Base-by-base conservation (phyloP, 164 flowering plant species). In the Vitis rotundifolia region DNA sequence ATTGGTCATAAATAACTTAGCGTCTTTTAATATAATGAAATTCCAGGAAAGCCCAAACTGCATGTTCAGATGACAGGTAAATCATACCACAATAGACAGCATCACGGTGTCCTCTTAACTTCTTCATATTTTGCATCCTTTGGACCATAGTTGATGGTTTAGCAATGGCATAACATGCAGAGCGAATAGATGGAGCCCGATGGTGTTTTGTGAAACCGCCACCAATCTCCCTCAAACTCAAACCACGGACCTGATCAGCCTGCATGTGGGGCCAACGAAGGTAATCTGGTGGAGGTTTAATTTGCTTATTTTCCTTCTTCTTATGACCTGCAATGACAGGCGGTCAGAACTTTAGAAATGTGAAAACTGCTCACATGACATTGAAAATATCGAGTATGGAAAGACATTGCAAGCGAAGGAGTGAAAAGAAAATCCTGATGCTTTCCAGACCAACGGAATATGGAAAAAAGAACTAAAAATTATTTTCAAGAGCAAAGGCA, bases 211-310 rank as follows among this genome's bases (percentile, higher is more conserved):
- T 71, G 60, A 95, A 95, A 75, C 99, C 99, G 73, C 99, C 98
- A 37, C 97, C 98, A 62, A 91, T 89, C 79, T 93, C 98, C 80
- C 99, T 89, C 79, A 93, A 78, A 70, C 79, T 77, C 62, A 95
- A 77, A 29, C 94, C 99, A 75, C 71, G 98, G 28, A 94, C 90
- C 81, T 89, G 99, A 83, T 86, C 89, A 79, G 89, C 90, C 72
- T 82, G 87, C 88, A 87, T 87, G 76, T 95, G 97, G 61, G 99
- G 99, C 99, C 99, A 92, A 67, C 94, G 89, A 75, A 91, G 71
- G 81, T 88, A 86, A 55, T 74, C 54, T 59, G 93, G 91, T n/a
- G 78, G 80, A 62, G 59, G 76, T 48, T 76, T 80, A 49, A 70
- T 72, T 71, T 71, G 79, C 75, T 73, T 80, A 56, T 78, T 77